Evolutionary conservation across 2,329 filamentous ascomycete genomes (phyloP).

Genomic region (Penicillium sp.): DNA sequence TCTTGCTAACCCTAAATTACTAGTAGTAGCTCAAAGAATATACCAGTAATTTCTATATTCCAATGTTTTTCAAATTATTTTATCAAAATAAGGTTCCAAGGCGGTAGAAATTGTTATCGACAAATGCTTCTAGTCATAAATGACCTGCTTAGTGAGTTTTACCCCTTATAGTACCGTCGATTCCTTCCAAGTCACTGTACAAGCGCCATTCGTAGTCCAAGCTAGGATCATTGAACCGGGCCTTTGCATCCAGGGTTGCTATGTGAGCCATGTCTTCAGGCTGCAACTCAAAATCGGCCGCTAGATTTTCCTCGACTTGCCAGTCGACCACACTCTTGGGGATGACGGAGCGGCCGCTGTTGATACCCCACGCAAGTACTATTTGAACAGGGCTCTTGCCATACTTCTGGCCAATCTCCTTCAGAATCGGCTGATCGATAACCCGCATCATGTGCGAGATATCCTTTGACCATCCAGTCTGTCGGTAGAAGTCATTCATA

Average conservation of each 20-base stretch:
- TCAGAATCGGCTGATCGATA: conserved; percentile 56
- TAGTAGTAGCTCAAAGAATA: no score
- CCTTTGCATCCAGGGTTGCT: conserved; percentile 53
- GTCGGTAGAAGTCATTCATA: conserved; percentile 61
- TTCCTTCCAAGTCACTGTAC: conserved; percentile 22
- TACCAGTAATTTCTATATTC: no score
- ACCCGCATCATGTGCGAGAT: conserved; percentile 53
- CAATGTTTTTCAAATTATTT: no score
- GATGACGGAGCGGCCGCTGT: conserved; percentile 26
- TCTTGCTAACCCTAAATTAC: no score
- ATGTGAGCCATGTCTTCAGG: conserved; percentile 24
- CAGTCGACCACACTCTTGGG: conserved; percentile 28
- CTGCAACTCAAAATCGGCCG: conserved; percentile 24
- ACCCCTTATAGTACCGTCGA: conserved; percentile 17
- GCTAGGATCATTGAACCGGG: conserved; percentile 60
- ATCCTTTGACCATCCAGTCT: conserved; percentile 55
- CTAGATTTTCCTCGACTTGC: conserved; percentile 30
- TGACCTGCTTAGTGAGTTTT: neutral
- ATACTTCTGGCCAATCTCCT: conserved; percentile 57
- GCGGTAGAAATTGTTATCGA: neutral
- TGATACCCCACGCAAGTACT: conserved; percentile 34
- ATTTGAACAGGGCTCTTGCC: conserved; percentile 58
- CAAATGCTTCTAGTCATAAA: neutral
- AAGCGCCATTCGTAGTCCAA: conserved; percentile 30
- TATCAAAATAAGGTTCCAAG: neutral